A percentile compares a stretch with the other conserved stretches of the same genome.
Conservation (phyloP, 179 eudicot species). For the Beta lomatogona region DNA sequence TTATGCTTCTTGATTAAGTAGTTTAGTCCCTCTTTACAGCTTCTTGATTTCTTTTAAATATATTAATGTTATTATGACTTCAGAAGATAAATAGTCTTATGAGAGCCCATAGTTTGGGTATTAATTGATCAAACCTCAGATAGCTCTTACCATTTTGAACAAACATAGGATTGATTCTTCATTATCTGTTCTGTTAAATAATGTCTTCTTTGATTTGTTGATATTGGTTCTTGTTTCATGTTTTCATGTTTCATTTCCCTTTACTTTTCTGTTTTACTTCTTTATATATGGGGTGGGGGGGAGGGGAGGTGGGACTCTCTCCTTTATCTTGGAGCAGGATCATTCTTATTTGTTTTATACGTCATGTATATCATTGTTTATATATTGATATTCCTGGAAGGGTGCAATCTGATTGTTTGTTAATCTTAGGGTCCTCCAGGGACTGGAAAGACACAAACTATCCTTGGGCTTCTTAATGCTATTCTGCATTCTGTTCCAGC, state of each 20-base stretch:
- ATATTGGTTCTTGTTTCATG: background rate
- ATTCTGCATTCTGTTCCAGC: slow-evolving; percentile 95
- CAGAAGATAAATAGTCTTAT: background rate
- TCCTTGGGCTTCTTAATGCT: slow-evolving; percentile 93
- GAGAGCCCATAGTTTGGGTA: background rate
- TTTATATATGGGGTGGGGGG: background rate
- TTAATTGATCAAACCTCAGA: background rate
- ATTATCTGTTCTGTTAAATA: background rate
- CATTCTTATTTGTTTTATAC: background rate
- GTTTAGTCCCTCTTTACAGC: background rate
- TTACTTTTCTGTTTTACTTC: background rate
- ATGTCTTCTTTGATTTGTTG: background rate
- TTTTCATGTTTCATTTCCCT: background rate
- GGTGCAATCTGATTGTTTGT: slow-evolving; percentile 14
- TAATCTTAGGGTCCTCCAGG: slow-evolving; percentile 94
- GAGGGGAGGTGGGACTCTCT: background rate
- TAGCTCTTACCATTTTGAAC: background rate
- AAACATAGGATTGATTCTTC: no score
- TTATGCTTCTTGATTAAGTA: background rate
- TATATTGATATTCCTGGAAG: background rate
- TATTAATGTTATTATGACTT: no score
- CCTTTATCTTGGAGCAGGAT: background rate
- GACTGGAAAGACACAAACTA: slow-evolving; percentile 97
- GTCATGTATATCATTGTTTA: background rate
- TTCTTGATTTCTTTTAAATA: background rate